phyloP scores from a whole-genome alignment of 257 asterid genomes.

The Parsonsia alboflavescens region DNA sequence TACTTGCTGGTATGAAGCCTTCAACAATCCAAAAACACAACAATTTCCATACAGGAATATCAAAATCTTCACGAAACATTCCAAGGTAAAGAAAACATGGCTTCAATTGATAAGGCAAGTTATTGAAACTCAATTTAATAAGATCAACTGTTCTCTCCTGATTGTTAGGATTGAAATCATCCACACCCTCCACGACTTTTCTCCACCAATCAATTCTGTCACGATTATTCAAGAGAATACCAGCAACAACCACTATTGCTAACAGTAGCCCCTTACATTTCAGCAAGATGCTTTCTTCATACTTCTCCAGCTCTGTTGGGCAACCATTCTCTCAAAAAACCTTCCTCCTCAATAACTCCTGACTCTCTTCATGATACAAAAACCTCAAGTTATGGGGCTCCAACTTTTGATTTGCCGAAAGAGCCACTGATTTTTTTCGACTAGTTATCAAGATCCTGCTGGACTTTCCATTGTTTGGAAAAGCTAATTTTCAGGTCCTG shows the following conservation, averaged over 20 bases:
- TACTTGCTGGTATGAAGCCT: constrained; percentile 16
- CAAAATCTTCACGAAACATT: constrained; percentile 21
- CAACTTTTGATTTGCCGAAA: neutral
- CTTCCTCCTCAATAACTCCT: constrained; percentile 18
- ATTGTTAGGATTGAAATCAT: constrained; percentile 5
- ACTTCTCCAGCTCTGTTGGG: constrained; percentile 19
- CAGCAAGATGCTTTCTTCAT: constrained; percentile 18
- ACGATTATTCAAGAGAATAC: constrained; percentile 16
- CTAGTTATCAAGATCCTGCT: constrained; percentile 28
- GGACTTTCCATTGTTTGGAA: constrained; percentile 15
- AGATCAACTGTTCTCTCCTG: constrained; percentile 10
- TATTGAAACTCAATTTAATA: constrained; percentile 19
- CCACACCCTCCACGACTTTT: neutral
- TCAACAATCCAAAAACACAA: constrained; percentile 28
- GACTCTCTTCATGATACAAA: constrained; percentile 19
- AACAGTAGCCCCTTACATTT: constrained; percentile 28
- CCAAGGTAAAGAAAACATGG: constrained; percentile 30
- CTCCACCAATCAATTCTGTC: neutral
- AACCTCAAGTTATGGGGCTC: constrained; percentile 19
- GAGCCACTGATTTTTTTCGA: constrained; percentile 17
- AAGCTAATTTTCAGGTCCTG: constrained; percentile 15
- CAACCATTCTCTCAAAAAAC: constrained; percentile 17
- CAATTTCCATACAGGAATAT: constrained; percentile 24
- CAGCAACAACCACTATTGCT: constrained; percentile 25
- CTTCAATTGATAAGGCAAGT: constrained; percentile 23